phyloP scores from a whole-genome alignment of 2,329 filamentous ascomycete species.

The Colletotrichum scovillei region DNA sequence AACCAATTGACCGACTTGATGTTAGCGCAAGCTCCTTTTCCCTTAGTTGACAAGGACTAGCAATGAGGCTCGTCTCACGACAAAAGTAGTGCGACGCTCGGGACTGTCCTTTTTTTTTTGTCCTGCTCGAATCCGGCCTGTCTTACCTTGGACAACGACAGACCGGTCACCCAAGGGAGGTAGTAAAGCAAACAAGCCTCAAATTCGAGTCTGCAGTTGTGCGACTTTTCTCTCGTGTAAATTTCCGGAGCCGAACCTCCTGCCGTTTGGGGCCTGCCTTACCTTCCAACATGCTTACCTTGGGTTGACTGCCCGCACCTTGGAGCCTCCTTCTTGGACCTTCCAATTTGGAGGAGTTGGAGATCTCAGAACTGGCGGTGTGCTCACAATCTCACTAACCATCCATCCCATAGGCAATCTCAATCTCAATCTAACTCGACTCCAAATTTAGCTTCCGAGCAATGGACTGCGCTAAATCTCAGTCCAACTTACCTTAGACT shows the following conservation, averaged over 20 bases:
- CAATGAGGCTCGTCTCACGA: conserved; percentile 12
- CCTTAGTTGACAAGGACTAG: not conserved
- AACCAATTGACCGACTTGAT: not conserved
- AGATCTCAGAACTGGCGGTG: not conserved
- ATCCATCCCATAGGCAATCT: no score
- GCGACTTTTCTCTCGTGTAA: not conserved
- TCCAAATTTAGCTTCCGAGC: not conserved
- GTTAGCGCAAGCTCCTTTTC: not conserved
- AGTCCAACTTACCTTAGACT: not conserved
- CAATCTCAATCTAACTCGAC: not conserved
- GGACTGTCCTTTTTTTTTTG: not conserved
- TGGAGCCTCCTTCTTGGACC: not conserved
- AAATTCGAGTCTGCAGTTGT: not conserved
- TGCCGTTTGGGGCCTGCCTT: not conserved
- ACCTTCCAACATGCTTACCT: no score
- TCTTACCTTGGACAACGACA: not conserved
- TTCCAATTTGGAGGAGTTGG: not conserved
- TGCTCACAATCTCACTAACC: not conserved
- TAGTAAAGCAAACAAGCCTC: no score
- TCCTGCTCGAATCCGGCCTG: not conserved
- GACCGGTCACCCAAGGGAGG: not conserved
- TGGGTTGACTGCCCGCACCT: not conserved
- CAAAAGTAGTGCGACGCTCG: not conserved
- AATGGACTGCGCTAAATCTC: not conserved
- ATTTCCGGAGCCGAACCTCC: not conserved